A percentile compares a stretch with the other conserved stretches of the same genome.
These are phyloP conservation scores for Pythium scleroteichum DNA, from an alignment of 352 stramenopile species.

Conservation along the genomic window DNA sequence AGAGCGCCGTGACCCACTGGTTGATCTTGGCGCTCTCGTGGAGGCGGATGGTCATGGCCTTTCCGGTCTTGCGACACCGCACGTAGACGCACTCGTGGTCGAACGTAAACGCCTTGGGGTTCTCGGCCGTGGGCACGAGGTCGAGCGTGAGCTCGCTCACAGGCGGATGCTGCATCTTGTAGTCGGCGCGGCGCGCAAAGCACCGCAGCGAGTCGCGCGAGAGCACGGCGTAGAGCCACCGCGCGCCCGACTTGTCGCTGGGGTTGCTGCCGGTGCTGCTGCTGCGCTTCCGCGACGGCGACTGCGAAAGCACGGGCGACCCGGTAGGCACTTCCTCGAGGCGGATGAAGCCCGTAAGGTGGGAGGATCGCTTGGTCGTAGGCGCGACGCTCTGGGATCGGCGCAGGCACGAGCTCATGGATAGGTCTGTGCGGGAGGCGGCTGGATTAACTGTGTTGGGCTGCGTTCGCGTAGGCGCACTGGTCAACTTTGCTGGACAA, in stretches of 20 bases:
- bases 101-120: slow-evolving; percentile 31
- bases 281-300: slow-evolving; percentile 27
- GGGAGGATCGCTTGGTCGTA: slow-evolving; percentile 22
- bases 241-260: slow-evolving; percentile 17
- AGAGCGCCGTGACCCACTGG: slow-evolving; percentile 34
- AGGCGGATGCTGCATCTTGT: slow-evolving; percentile 31
- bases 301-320: slow-evolving; percentile 8
- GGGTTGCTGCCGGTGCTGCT: slow-evolving; percentile 26
- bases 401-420: slow-evolving; percentile 28
- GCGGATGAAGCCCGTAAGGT: slow-evolving; percentile 32
- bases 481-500: slow-evolving; percentile 11
- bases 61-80: slow-evolving; percentile 18
- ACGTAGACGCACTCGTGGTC: slow-evolving; percentile 34
- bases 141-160: slow-evolving; percentile 27
- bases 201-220: slow-evolving; percentile 25
- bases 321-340: slow-evolving; percentile 12
- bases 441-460: slow-evolving; percentile 11
- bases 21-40: slow-evolving; percentile 33
- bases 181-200: slow-evolving; percentile 30
- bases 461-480: not conserved
- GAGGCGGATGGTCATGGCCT: slow-evolving; percentile 27
- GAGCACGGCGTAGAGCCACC: slow-evolving; percentile 35
- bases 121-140: slow-evolving; percentile 19
- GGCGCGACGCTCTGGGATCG: slow-evolving; percentile 28
- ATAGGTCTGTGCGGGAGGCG: not conserved